Percentiles rank a stretch among this genome's conserved stretches.
Conservation (phyloP, 208 protist species). For the Phytomonas francai region DNA sequence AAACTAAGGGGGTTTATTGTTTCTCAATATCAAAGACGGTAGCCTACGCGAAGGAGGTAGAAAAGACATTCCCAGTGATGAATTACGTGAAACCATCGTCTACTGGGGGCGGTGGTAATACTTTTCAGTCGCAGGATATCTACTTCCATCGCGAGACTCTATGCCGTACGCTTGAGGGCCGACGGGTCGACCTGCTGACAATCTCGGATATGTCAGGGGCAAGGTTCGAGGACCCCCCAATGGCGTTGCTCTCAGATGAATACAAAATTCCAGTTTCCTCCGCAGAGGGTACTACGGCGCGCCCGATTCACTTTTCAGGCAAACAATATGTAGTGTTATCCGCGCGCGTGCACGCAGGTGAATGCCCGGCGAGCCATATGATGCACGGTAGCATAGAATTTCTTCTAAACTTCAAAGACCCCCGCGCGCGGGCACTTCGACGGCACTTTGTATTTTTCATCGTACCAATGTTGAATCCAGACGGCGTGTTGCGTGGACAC, state of each 20-base stretch:
- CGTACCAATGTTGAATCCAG: conserved; percentile 92
- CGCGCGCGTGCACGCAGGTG: conserved; percentile 91
- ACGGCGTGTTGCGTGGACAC: conserved; percentile 89
- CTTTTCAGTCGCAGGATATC: conserved; percentile 16
- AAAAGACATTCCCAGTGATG: not conserved
- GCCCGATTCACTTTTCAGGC: conserved; percentile 49
- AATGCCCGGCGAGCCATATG: conserved; percentile 87
- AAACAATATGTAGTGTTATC: conserved; percentile 80
- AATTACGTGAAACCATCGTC: not conserved
- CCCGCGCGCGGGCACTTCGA: conserved; percentile 60
- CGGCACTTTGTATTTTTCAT: conserved; percentile 88
- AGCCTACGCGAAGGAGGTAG: not conserved
- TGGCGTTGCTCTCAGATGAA: conserved; percentile 29
- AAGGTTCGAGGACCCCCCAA: conserved; percentile 15
- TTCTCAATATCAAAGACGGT: not conserved
- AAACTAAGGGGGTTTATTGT: not conserved
- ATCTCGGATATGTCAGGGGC: conserved; percentile 68
- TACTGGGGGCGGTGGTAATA: not conserved
- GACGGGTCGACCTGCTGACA: conserved; percentile 82
- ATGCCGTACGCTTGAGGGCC: conserved; percentile 71
- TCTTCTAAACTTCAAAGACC: conserved; percentile 54
- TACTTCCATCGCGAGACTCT: conserved; percentile 87
- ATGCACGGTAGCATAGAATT: conserved; percentile 92
- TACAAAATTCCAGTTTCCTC: conserved; percentile 63
- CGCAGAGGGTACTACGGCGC: conserved; percentile 26